These are phyloP conservation scores for Aspergillus pseudoviridinutans DNA, from an alignment of 2,329 filamentous ascomycete species.

Conservation along the genomic window DNA sequence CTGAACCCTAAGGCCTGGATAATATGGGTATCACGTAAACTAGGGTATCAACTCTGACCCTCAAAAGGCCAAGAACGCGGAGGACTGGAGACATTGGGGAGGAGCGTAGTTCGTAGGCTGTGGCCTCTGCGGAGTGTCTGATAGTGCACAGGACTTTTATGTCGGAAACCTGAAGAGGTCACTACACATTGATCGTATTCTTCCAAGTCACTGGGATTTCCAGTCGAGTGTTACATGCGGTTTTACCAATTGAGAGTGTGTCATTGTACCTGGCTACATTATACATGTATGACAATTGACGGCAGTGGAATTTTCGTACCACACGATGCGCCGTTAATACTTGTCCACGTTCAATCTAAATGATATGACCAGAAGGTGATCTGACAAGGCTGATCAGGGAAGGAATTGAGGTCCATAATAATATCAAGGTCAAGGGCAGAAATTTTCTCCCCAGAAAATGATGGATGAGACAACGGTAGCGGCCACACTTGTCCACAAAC, in stretches of 20 bases:
- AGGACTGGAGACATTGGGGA: background rate
- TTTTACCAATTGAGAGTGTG: constrained; percentile 18
- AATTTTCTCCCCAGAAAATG: background rate
- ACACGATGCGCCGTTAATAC: background rate
- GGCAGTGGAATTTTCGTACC: background rate
- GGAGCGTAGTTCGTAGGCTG: background rate
- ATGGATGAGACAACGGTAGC: background rate
- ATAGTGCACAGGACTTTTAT: background rate
- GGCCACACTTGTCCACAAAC: background rate
- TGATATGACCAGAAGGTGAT: too few species aligned
- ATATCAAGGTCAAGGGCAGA: background rate
- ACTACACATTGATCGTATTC: background rate
- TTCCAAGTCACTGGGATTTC: background rate
- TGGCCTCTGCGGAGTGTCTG: background rate
- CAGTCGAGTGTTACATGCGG: background rate
- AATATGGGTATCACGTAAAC: background rate
- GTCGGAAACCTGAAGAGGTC: background rate
- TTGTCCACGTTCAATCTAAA: background rate
- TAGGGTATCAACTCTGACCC: background rate
- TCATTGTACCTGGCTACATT: background rate
- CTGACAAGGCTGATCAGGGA: too few species aligned
- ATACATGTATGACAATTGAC: background rate
- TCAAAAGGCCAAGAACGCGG: background rate
- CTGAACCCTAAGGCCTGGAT: constrained; percentile 2
- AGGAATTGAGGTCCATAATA: too few species aligned